These are phyloP conservation scores for Dendrostoma leiphaemia DNA, from an alignment of 2,329 filamentous ascomycete species.

Conservation along the genomic window DNA sequence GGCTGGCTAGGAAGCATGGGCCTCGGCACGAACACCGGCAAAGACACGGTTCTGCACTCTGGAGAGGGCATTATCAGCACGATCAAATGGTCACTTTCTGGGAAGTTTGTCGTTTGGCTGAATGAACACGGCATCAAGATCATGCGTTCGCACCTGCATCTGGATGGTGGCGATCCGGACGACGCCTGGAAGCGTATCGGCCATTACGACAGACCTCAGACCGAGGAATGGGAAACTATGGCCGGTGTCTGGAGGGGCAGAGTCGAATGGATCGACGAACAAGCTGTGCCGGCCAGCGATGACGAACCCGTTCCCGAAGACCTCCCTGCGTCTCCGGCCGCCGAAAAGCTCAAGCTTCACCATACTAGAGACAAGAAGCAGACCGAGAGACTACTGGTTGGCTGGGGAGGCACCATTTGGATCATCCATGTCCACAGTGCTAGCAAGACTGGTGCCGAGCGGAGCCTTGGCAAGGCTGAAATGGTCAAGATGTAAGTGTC, in stretches of 20 bases:
- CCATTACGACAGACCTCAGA: slow-evolving; percentile 85
- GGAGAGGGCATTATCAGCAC: slow-evolving; percentile 89
- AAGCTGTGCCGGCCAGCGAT: slow-evolving; percentile 72
- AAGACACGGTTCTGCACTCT: slow-evolving; percentile 83
- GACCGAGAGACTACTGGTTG: slow-evolving; percentile 81
- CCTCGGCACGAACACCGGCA: slow-evolving; percentile 72
- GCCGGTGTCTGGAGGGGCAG: slow-evolving; percentile 91
- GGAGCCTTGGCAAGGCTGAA: slow-evolving; percentile 75
- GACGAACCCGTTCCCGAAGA: slow-evolving; percentile 36
- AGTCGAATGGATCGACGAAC: slow-evolving; percentile 89
- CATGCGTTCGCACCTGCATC: slow-evolving; percentile 83
- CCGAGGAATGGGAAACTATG: slow-evolving; percentile 92
- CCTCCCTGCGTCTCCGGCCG: slow-evolving; percentile 35
- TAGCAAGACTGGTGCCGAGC: slow-evolving; percentile 67
- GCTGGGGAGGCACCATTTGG: slow-evolving; percentile 97
- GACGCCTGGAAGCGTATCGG: slow-evolving; percentile 93
- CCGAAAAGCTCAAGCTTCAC: slow-evolving; percentile 48
- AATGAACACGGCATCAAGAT: slow-evolving; percentile 98
- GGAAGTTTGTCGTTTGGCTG: slow-evolving; percentile 90
- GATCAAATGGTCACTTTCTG: slow-evolving; percentile 92
- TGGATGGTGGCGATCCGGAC: slow-evolving; percentile 74
- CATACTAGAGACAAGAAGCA: slow-evolving; percentile 43
- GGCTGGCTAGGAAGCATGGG: slow-evolving; percentile 92
- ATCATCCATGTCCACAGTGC: slow-evolving; percentile 81
- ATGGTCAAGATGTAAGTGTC: slow-evolving; percentile 83